phyloP scores from a whole-genome alignment of 768 basidiomycete species.

The Hydnum rufescens region DNA sequence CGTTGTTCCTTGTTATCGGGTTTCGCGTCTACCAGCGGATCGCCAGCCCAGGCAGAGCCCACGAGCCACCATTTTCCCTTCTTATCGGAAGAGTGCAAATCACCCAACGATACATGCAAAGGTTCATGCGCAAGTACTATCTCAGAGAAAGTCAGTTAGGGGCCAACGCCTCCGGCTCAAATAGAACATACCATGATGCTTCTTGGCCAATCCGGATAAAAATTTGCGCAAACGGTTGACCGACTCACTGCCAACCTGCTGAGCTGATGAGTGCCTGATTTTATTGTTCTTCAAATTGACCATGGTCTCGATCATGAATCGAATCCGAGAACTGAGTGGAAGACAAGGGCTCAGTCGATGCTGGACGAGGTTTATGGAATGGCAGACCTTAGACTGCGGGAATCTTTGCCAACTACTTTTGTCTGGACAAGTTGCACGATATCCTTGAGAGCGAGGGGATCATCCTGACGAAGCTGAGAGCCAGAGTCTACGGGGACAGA shows the following conservation, averaged over 20 bases:
- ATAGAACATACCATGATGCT: slow-evolving; percentile 47
- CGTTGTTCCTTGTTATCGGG: slow-evolving; percentile 20
- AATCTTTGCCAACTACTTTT: slow-evolving; percentile 35
- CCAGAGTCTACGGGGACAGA: slow-evolving; percentile 51
- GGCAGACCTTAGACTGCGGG: slow-evolving; percentile 30
- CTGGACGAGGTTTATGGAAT: background rate
- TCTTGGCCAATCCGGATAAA: slow-evolving; percentile 53
- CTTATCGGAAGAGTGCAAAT: slow-evolving; percentile 62
- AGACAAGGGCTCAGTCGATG: background rate
- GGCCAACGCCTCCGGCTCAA: too few relatives aligned
- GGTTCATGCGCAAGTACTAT: slow-evolving; percentile 70
- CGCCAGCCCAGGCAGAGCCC: slow-evolving; percentile 87
- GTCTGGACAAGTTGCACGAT: slow-evolving; percentile 68
- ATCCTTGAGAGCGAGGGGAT: slow-evolving; percentile 80
- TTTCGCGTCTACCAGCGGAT: slow-evolving; percentile 57
- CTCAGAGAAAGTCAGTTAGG: background rate
- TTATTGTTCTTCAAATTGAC: slow-evolving; percentile 87
- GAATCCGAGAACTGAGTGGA: slow-evolving; percentile 53
- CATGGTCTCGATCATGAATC: slow-evolving; percentile 91
- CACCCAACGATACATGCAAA: slow-evolving; percentile 65
- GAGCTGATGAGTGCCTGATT: slow-evolving; percentile 28
- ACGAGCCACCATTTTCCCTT: slow-evolving; percentile 99
- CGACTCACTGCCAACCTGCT: slow-evolving; percentile 41
- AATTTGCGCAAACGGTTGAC: slow-evolving; percentile 82
- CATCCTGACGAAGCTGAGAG: slow-evolving; percentile 74